A percentile compares a stretch with the other conserved stretches of the same genome.
These are phyloP conservation scores for Schoenoplectus tabernaemontani DNA, from an alignment of 202 grass and related monocot genomes.

Conservation along the genomic window DNA sequence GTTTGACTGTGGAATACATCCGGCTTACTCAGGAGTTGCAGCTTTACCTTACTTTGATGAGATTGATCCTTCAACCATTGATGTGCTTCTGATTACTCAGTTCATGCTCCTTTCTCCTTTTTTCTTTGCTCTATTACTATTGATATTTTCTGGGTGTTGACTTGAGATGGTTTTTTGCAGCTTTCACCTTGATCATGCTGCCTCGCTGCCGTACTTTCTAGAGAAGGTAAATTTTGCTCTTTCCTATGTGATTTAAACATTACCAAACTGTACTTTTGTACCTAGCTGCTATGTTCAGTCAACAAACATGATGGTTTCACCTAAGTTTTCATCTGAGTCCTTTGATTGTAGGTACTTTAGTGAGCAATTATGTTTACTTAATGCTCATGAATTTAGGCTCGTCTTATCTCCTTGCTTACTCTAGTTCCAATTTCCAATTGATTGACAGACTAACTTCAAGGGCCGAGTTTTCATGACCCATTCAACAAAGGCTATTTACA, in stretches of 20 bases:
- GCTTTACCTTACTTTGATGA: constrained; percentile 95
- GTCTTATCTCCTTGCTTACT: background rate
- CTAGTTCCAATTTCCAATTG: background rate
- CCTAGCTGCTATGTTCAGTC: background rate
- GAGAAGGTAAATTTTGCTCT: constrained; percentile 53
- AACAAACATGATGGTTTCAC: background rate
- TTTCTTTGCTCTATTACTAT: background rate
- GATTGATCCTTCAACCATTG: constrained; percentile 83
- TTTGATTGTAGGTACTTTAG: background rate
- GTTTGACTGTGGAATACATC: constrained; percentile 98
- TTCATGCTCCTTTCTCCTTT: constrained; percentile 12
- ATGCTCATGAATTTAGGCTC: background rate
- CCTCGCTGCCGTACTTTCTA: constrained; percentile 85
- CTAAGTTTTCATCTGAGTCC: background rate
- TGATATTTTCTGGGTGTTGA: background rate
- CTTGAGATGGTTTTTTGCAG: constrained; percentile 25
- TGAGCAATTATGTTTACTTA: background rate
- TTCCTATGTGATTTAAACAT: background rate
- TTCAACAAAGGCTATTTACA: constrained; percentile 92
- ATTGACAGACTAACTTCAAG: constrained; percentile 78
- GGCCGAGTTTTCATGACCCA: constrained; percentile 98
- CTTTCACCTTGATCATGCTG: constrained; percentile 98
- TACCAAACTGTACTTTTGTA: background rate
- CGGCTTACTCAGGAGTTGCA: constrained; percentile 82
- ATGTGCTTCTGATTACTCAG: constrained; percentile 95